Conservation (phyloP, 2,329 filamentous ascomycete species). For the Claviceps quebecensis region DNA sequence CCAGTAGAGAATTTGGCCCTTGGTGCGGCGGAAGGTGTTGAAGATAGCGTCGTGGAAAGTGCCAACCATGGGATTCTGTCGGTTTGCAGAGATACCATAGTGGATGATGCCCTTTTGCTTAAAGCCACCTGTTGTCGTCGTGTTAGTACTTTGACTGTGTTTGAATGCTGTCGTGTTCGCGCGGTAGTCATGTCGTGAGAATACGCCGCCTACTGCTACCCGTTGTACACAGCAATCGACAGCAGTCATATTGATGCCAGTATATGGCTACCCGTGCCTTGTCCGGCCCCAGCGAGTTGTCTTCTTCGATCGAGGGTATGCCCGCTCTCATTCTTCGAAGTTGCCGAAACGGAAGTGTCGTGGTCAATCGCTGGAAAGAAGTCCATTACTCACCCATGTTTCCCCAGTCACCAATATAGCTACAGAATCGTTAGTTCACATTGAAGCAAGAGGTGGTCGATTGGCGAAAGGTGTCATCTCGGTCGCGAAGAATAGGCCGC, state of each 20-base stretch:
- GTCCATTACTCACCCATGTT: constrained; percentile 48
- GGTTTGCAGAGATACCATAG: constrained; percentile 75
- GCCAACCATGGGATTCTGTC: constrained; percentile 75
- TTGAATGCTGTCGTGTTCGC: neutral
- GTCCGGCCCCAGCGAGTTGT: neutral
- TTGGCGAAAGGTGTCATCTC: neutral
- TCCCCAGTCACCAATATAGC: constrained; percentile 65
- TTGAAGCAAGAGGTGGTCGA: too few species aligned
- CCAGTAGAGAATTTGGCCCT: constrained; percentile 78
- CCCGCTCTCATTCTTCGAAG: neutral
- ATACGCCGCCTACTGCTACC: neutral
- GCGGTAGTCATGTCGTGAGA: neutral
- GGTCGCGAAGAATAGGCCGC: constrained; percentile 19
- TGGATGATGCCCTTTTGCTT: constrained; percentile 50
- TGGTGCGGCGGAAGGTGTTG: constrained; percentile 84
- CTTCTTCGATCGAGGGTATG: neutral
- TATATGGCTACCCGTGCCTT: neutral
- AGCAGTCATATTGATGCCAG: neutral
- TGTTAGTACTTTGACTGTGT: neutral
- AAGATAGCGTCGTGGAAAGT: constrained; percentile 72
- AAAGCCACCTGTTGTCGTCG: constrained; percentile 30
- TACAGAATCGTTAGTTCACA: constrained; percentile 23
- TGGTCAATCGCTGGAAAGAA: neutral
- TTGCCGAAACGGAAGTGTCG: neutral
- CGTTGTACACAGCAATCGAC: too few species aligned